These are phyloP conservation scores for Trypanosomatidae sp. DNA, from an alignment of 208 protist genomes.

Conservation along the genomic window DNA sequence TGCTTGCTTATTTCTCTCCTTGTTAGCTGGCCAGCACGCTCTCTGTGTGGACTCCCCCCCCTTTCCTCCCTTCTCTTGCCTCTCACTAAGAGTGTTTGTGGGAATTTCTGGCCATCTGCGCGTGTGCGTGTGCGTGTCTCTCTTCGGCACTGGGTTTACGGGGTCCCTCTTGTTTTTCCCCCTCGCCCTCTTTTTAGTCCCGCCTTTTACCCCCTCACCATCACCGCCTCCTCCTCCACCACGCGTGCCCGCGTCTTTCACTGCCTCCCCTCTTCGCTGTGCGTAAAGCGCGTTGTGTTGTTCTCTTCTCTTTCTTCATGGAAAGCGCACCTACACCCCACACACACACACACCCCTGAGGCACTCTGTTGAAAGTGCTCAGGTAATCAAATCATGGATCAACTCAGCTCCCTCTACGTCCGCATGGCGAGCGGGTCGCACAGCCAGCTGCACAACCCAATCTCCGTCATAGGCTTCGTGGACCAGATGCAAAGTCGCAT, in stretches of 20 bases:
- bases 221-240: neutral
- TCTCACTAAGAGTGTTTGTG: no score
- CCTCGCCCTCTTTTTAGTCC: neutral
- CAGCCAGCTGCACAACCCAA: slow-evolving; percentile 67
- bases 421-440: slow-evolving; percentile 66
- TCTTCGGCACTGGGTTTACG: neutral
- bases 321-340: neutral
- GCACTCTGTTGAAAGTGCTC: neutral
- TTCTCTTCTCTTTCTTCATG: slow-evolving; percentile 9
- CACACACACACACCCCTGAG: neutral
- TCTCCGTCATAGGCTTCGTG: slow-evolving; percentile 68
- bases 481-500: slow-evolving; percentile 69
- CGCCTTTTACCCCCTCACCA: neutral
- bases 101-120: neutral
- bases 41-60: neutral
- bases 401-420: slow-evolving; percentile 76
- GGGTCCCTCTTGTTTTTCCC: neutral
- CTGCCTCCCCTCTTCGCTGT: slow-evolving; percentile 2
- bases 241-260: neutral
- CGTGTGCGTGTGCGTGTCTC: neutral
- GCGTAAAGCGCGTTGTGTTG: slow-evolving; percentile 7
- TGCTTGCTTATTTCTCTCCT: neutral
- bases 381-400: slow-evolving; percentile 49
- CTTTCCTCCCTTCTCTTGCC: neutral
- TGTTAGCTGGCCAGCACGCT: neutral